Evolutionary conservation across 495 filamentous ascomycete species (phyloP).

Genomic region (Penicillium desertorum): DNA sequence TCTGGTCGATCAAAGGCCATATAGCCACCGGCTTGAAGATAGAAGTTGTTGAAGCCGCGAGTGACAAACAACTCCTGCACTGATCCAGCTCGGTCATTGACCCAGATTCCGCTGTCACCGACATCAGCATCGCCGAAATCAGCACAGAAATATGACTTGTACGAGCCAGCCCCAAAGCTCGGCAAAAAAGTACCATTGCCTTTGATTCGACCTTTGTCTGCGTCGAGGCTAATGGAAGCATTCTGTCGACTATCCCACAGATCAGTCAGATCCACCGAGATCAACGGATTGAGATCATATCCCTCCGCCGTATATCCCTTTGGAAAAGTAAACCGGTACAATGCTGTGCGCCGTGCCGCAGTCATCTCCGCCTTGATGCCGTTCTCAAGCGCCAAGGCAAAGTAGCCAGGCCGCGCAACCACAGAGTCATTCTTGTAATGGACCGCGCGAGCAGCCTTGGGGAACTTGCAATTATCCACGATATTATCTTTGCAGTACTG

Average conservation of each 20-base stretch:
- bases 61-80: constrained; percentile 59
- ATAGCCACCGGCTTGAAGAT: constrained; percentile 64
- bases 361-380: constrained; percentile 70
- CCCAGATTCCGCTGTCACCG: constrained; percentile 64
- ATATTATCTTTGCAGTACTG: constrained; percentile 61
- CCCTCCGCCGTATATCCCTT: constrained; percentile 43
- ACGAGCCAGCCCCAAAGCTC: constrained; percentile 67
- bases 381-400: constrained; percentile 58
- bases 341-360: constrained; percentile 57
- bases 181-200: constrained; percentile 66
- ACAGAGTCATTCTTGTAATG: constrained; percentile 53
- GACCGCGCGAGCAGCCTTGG: constrained; percentile 48
- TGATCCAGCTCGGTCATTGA: constrained; percentile 58
- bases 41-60: constrained; percentile 56
- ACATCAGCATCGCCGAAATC: constrained; percentile 63
- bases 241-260: constrained; percentile 63
- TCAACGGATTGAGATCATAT: constrained; percentile 48
- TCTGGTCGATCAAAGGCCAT: constrained; percentile 50
- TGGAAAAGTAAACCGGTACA: constrained; percentile 71
- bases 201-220: constrained; percentile 60
- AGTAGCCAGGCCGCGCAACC: constrained; percentile 65
- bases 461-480: constrained; percentile 60
- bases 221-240: constrained; percentile 57
- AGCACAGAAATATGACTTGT: constrained; percentile 64
- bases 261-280: constrained; percentile 66